Evolutionary conservation across 2,329 filamentous ascomycete species (phyloP).

Genomic region (Stromatinia cepivora): DNA sequence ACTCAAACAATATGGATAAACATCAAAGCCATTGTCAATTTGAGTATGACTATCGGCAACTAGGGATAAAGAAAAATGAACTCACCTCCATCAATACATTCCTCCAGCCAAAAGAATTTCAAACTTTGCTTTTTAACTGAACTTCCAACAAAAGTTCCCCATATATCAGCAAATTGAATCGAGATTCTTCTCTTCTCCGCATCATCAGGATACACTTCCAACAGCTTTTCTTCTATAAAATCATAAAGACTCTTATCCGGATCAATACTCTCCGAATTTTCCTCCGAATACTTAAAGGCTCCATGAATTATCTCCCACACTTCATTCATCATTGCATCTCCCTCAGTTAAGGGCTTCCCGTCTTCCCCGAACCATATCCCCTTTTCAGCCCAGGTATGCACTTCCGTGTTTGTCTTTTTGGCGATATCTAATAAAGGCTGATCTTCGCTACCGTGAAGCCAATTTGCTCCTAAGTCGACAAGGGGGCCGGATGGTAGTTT

Average conservation of each 20-base stretch:
- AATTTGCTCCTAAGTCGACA: constrained; percentile 39
- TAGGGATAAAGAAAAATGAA: neutral
- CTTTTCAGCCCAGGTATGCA: constrained; percentile 49
- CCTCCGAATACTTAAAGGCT: constrained; percentile 55
- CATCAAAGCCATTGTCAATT: too few species aligned
- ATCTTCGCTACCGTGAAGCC: constrained; percentile 40
- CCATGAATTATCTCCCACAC: constrained; percentile 55
- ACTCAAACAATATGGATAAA: neutral
- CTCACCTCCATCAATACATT: constrained; percentile 54
- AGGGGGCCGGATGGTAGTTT: constrained; percentile 34
- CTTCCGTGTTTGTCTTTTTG: constrained; percentile 49
- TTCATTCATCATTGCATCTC: constrained; percentile 40
- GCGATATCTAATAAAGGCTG: constrained; percentile 56
- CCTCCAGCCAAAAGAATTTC: constrained; percentile 59
- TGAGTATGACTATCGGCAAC: neutral
- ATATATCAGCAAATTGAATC: constrained; percentile 45
- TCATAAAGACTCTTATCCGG: constrained; percentile 51
- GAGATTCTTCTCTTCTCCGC: constrained; percentile 43
- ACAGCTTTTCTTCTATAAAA: constrained; percentile 53
- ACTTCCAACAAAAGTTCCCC: constrained; percentile 56
- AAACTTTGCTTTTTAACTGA: constrained; percentile 52
- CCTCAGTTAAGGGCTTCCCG: constrained; percentile 45
- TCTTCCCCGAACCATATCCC: constrained; percentile 46
- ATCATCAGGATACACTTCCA: constrained; percentile 44
- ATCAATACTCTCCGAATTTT: constrained; percentile 51